Base-by-base conservation (phyloP, 1,284 basidiomycete species). In the Cystobasidiaceae sp. region DNA sequence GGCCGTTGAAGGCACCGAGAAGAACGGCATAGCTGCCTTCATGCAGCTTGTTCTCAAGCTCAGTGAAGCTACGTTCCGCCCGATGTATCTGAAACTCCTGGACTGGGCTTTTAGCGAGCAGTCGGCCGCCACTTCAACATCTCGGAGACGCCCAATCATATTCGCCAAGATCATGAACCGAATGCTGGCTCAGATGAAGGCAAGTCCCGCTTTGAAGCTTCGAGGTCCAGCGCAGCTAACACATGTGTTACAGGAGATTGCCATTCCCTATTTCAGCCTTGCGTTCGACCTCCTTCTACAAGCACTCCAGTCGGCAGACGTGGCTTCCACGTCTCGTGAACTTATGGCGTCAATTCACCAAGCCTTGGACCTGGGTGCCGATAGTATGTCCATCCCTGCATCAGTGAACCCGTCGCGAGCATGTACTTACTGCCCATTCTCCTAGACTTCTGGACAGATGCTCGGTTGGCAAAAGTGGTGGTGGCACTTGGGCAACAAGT, bases 41-140 rank as follows among this genome's bases (percentile, higher is more conserved):
- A 81, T 88, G 23, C 88, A 93, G 74, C 80, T 97, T 17, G 89
- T 93, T 9, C 84, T 92, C 68, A 97, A 97, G 78, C 82, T 99
- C 56, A 97, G 94, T 73, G 96, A 98, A 74, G 84, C 86, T 0
- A 83, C 88, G 0, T 97, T 99, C 85, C 85, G 86, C 71, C 94
- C 94, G 1, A 79, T 97, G 19, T 96, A 97, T 81, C 85, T 93
- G 67, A 86, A 87, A 68, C 79, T 93, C 70, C 93, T 90, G 74
- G 94, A 99, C 76, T 99, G 96, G 94, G 92, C 92, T 0, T 93
- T 93, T 8, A 76, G 82, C 54, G 81, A 82, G 59, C 75, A 80
- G 21, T 70, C 76, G 69, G 58, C 19, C 39, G 49, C 39, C 55
- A 55, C 15, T 32, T 28, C 55, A 27, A 51, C 66, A 67, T 43